Conservation (phyloP, 1,284 basidiomycete species). For the Inonotus hispidus region DNA sequence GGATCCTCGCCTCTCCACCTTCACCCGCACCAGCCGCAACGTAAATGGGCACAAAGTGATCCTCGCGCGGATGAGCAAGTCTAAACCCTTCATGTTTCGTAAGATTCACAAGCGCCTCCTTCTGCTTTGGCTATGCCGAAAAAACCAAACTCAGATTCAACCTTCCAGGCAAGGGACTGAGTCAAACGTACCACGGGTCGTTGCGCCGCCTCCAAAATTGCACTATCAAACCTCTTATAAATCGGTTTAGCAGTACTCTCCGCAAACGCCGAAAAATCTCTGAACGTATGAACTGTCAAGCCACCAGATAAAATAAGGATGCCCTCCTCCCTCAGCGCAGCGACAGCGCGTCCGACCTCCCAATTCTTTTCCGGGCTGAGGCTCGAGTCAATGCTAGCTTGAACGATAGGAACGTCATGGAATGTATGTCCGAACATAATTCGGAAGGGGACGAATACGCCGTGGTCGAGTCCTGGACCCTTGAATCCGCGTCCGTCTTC, state of each 20-base stretch:
- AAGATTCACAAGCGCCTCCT: constrained; percentile 43
- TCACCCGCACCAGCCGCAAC: constrained; percentile 69
- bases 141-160: constrained; percentile 8
- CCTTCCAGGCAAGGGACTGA: constrained; percentile 20
- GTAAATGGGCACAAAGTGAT: constrained; percentile 72
- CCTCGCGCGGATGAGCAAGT: constrained; percentile 59
- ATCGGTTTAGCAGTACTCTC: constrained; percentile 42
- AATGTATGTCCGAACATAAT: constrained; percentile 70
- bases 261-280: constrained; percentile 47
- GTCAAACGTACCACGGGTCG: constrained; percentile 41
- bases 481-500: constrained; percentile 60
- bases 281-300: constrained; percentile 61
- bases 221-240: constrained; percentile 54
- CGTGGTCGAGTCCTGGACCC: constrained; percentile 61
- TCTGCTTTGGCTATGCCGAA: constrained; percentile 35
- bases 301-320: constrained; percentile 70
- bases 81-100: constrained; percentile 56
- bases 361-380: constrained; percentile 59
- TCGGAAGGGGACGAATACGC: constrained; percentile 72
- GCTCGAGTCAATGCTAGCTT: constrained; percentile 64
- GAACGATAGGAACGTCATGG: constrained; percentile 54
- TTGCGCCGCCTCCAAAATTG: constrained; percentile 50
- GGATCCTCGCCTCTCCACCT: constrained; percentile 41
- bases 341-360: constrained; percentile 57
- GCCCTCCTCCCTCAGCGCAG: constrained; percentile 55